Evolutionary conservation across 2,329 filamentous ascomycete genomes (phyloP).

Genomic region (Akanthomyces lecanii): DNA sequence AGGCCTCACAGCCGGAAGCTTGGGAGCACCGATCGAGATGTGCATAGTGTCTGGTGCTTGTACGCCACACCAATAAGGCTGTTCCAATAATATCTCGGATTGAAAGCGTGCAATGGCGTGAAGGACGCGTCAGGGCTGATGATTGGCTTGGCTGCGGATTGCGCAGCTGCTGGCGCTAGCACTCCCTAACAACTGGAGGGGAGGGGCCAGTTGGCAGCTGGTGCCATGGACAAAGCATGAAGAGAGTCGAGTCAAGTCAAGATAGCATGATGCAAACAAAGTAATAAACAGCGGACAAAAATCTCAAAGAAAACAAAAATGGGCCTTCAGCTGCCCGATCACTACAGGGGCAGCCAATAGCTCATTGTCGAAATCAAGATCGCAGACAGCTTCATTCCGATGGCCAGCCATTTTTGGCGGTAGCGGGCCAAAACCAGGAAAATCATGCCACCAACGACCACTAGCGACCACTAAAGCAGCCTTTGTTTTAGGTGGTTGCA

Average conservation of each 20-base stretch:
- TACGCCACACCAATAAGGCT: neutral
- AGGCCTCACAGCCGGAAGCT: neutral
- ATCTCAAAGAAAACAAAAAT: too few relatives aligned
- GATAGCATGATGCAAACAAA: too few relatives aligned
- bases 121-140: slow-evolving; percentile 6
- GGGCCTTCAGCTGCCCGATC: neutral
- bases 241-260: too few relatives aligned
- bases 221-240: neutral
- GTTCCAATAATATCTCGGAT: slow-evolving; percentile 3
- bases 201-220: neutral
- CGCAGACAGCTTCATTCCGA: neutral
- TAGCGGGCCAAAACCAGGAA: neutral
- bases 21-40: slow-evolving; percentile 8
- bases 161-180: neutral
- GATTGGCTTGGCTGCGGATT: neutral
- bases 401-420: slow-evolving; percentile 6
- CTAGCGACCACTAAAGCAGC: neutral
- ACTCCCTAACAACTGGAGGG: neutral
- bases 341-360: neutral
- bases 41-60: neutral
- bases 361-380: neutral
- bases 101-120: neutral
- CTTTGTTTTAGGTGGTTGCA: neutral
- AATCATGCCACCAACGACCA: neutral
- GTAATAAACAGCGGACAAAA: too few relatives aligned